Conservation (phyloP, 2,329 filamentous ascomycete genomes). For the Ascomycota sp. region DNA sequence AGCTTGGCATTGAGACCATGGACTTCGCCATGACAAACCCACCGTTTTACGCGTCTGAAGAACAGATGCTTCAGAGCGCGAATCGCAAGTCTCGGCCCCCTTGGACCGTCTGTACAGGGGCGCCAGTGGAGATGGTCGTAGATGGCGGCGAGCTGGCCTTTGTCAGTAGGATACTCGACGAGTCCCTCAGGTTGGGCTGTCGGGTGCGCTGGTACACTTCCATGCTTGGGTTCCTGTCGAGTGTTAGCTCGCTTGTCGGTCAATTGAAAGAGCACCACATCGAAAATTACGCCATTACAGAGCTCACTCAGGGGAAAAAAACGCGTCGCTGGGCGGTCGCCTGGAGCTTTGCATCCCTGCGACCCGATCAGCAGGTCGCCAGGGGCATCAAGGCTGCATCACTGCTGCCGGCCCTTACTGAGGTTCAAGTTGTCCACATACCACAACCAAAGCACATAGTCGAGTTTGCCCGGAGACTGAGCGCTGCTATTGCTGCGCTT, state of each 20-base stretch:
- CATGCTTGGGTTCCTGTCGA: constrained; percentile 70
- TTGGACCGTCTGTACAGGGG: constrained; percentile 55
- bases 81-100: constrained; percentile 46
- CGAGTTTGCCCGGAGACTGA: constrained; percentile 13
- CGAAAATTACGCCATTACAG: constrained; percentile 63
- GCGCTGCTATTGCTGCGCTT: constrained; percentile 29
- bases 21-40: constrained; percentile 91
- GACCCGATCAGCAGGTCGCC: constrained; percentile 33
- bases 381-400: constrained; percentile 20
- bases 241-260: constrained; percentile 41
- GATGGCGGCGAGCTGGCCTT: constrained; percentile 61
- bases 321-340: constrained; percentile 75
- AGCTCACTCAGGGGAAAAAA: constrained; percentile 56
- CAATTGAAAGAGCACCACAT: constrained; percentile 35
- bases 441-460: constrained; percentile 21
- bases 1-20: constrained; percentile 27
- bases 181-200: constrained; percentile 39
- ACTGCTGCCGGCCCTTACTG: constrained; percentile 22
- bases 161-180: constrained; percentile 46
- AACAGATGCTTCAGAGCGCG: constrained; percentile 48
- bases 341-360: constrained; percentile 58
- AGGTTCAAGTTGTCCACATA: constrained; percentile 20
- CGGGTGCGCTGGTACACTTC: constrained; percentile 72
- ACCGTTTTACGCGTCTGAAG: constrained; percentile 66
- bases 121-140: constrained; percentile 69